Conservation (phyloP, 1,284 basidiomycete species). For the Exsudoporus floridanus region DNA sequence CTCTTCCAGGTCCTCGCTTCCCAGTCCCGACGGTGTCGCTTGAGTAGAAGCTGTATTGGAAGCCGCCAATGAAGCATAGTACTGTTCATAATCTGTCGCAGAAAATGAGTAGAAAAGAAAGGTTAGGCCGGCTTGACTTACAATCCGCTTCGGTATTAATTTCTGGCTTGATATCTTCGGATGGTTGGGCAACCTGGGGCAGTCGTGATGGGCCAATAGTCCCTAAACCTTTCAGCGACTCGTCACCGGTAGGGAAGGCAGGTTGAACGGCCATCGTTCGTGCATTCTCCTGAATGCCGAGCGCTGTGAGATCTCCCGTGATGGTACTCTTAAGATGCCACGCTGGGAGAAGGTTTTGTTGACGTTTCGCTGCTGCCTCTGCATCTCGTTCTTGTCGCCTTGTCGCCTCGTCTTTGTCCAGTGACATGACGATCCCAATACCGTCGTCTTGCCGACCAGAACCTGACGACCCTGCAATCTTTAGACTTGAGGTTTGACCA, state of each 20-base stretch:
- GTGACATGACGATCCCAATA: conserved; percentile 76
- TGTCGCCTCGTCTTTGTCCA: conserved; percentile 78
- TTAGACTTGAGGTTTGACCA: conserved; percentile 53
- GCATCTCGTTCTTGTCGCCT: conserved; percentile 64
- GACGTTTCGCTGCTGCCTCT: conserved; percentile 73
- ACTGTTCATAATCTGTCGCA: conserved; percentile 68
- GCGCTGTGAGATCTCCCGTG: conserved; percentile 84
- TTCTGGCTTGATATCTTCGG: conserved; percentile 54
- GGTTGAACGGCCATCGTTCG: conserved; percentile 41
- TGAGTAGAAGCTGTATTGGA: conserved; percentile 56
- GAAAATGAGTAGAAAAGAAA: background rate
- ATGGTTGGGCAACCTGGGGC: conserved; percentile 29
- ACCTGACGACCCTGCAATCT: conserved; percentile 68
- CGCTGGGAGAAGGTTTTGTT: conserved; percentile 87
- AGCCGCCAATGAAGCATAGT: conserved; percentile 72
- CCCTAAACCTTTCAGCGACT: conserved; percentile 65
- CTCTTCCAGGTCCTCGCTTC: conserved; percentile 54
- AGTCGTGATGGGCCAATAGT: conserved; percentile 44
- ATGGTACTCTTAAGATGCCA: conserved; percentile 97
- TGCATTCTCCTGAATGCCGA: conserved; percentile 72
- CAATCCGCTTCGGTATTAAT: conserved; percentile 62
- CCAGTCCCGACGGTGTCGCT: conserved; percentile 54
- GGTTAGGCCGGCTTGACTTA: conserved; percentile 36
- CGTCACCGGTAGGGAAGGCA: conserved; percentile 56
- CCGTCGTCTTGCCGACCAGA: conserved; percentile 65